Conservation (phyloP, 441 rosid species). For the Pelargonium fulgidum region DNA sequence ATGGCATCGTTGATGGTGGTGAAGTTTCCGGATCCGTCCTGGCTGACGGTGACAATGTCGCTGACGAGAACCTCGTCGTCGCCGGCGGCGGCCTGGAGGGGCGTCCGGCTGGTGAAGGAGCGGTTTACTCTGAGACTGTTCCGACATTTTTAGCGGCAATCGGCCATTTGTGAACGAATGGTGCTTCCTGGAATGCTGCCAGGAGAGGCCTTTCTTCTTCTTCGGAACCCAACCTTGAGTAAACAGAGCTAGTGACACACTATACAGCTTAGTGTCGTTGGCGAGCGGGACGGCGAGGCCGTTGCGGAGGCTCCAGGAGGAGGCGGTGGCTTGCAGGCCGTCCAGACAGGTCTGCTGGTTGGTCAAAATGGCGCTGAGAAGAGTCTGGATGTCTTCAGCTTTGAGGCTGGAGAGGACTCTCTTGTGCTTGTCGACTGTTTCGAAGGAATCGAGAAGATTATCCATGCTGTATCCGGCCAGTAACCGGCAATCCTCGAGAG, state of each 20-base stretch:
- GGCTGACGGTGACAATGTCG: constrained; percentile 54
- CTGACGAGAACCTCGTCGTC: constrained; percentile 33
- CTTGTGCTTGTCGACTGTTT: constrained; percentile 35
- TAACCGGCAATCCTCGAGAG: constrained; percentile 63
- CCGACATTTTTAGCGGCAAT: constrained; percentile 54
- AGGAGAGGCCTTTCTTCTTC: constrained; percentile 19
- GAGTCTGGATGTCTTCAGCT: constrained; percentile 61
- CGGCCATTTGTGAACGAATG: constrained; percentile 38
- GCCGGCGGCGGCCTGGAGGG: constrained; percentile 26
- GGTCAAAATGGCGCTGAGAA: constrained; percentile 49
- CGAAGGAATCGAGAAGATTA: no score
- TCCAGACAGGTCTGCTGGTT: constrained; percentile 57
- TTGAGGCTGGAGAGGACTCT: constrained; percentile 26
- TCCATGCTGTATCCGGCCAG: constrained; percentile 51
- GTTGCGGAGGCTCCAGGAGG: constrained; percentile 41
- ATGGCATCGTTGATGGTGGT: constrained; percentile 62
- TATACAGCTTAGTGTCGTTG: constrained; percentile 62
- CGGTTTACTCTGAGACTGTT: constrained; percentile 41
- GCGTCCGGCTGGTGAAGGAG: constrained; percentile 42
- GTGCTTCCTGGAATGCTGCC: constrained; percentile 28
- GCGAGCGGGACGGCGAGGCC: constrained; percentile 47
- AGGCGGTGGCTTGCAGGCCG: constrained; percentile 41
- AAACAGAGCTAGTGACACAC: constrained; percentile 69
- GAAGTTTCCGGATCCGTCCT: constrained; percentile 66
- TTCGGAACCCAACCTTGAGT: constrained; percentile 60